phyloP scores from a whole-genome alignment of 305 asterid species.

The Euphrasia arctica region DNA sequence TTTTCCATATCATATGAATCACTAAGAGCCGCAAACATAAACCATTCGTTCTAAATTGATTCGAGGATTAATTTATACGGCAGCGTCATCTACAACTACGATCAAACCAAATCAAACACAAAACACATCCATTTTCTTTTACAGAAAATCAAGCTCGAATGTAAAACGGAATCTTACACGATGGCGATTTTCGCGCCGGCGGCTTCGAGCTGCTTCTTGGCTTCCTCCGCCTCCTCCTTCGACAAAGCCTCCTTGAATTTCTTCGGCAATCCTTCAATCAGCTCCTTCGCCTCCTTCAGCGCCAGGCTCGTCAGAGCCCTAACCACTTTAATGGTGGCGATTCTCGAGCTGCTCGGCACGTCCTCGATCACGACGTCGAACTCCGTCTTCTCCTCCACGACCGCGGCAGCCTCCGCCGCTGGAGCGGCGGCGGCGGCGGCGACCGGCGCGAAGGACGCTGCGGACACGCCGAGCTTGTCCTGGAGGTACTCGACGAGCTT shows the following conservation, averaged over 20 bases:
- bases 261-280: slow-evolving; percentile 94
- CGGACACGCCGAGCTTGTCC: slow-evolving; percentile 92
- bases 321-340: slow-evolving; percentile 80
- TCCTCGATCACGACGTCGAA: slow-evolving; percentile 84
- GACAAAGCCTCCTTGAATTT: slow-evolving; percentile 82
- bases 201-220: slow-evolving; percentile 86
- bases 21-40: too few relatives aligned
- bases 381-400: slow-evolving; percentile 88
- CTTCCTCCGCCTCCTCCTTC: slow-evolving; percentile 90
- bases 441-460: slow-evolving; percentile 79
- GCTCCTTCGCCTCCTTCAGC: slow-evolving; percentile 85
- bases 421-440: slow-evolving; percentile 54
- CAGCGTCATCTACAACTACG: too few relatives aligned
- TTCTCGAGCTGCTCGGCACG: slow-evolving; percentile 75
- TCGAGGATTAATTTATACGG: too few relatives aligned
- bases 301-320: slow-evolving; percentile 79
- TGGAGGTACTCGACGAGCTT: slow-evolving; percentile 95
- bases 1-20: too few relatives aligned
- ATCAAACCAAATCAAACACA: too few relatives aligned
- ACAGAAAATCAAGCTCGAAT: background rate
- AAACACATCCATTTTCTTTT: too few relatives aligned
- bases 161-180: slow-evolving; percentile 39
- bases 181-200: slow-evolving; percentile 84
- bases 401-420: slow-evolving; percentile 53
- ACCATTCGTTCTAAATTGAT: too few relatives aligned